These are phyloP conservation scores for Entrophospora sp. DNA, from an alignment of 192 early-diverging fungal species.

Conservation along the genomic window DNA sequence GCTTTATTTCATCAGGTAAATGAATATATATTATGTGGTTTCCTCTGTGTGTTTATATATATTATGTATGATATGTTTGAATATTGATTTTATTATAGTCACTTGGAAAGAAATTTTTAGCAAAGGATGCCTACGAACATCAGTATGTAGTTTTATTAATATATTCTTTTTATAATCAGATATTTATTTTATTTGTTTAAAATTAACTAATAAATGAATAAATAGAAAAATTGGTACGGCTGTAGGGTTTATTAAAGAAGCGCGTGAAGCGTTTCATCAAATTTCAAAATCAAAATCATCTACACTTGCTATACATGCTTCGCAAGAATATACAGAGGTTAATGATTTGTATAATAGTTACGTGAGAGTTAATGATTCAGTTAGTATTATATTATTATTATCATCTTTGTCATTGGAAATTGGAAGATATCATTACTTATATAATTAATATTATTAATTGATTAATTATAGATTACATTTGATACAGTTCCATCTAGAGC, in stretches of 20 bases:
- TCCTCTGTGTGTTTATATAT: background rate
- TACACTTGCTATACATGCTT: conserved; percentile 33
- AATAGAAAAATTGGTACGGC: conserved; percentile 46
- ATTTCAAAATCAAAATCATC: conserved; percentile 37
- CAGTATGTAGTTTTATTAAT: conserved; percentile 34
- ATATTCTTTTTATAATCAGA: background rate
- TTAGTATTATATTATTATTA: conserved; percentile 20
- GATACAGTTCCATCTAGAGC: conserved; percentile 37
- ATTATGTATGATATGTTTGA: background rate
- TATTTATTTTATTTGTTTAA: background rate
- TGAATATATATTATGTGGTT: too few species aligned
- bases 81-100: conserved; percentile 30
- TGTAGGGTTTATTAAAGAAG: conserved; percentile 42
- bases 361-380: conserved; percentile 46
- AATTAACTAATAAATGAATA: too few species aligned
- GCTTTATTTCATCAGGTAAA: conserved; percentile 38
- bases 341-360: conserved; percentile 33
- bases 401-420: background rate
- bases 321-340: conserved; percentile 38
- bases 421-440: background rate
- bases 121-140: conserved; percentile 47
- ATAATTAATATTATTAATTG: too few species aligned
- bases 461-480: conserved; percentile 37
- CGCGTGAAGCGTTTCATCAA: conserved; percentile 32
- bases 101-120: conserved; percentile 43